Evolutionary conservation across 2,329 filamentous ascomycete genomes (phyloP), one percentile per base, ranked within the genome.

Genomic region (Colletotrichum sp.): DNA sequence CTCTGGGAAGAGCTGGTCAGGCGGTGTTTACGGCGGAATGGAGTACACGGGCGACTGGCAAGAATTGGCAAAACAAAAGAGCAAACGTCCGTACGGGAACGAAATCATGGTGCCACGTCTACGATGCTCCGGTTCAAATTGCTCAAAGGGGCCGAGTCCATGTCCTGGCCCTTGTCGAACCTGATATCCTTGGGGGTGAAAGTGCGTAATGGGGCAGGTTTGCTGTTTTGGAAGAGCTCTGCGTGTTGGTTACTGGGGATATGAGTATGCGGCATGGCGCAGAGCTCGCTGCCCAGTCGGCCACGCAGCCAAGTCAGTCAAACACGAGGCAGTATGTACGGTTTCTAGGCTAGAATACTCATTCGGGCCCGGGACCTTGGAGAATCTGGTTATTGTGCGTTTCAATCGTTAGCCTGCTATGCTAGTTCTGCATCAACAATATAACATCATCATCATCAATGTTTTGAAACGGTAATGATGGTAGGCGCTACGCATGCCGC

Each of bases 361-460:
- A 15, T 36, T 61, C 32, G 32, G 57, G 70, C 64, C 49, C 63
- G 44, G 69, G 63, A 70, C 34, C 61, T 63, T 39, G 73, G 63
- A 52, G 44, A 76, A 72, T 68, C 63, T 76, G 73, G 36, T 72
- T 75, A 68, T 72, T 68, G 32, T 61, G 68, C 34, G 55, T 59
- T 76, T 72, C 63, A 68, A 76, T 73, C 64, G 57, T 69, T 76
- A 76, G 73, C 69, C 73, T 72, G 39, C 39, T 72, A 49, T 72
- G 55, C 52, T 75, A 75, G 69, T 49, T 67, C 22, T 59, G 69
- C 69, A 66, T 57, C 36, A 72, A n/a, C 57, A 64, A 32, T 29
- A 68, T 27, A 16, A 66, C 36, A 72, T 68, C 22, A 39, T 32
- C 39, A 72, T 12, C 8, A 39, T 61, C 34, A 61, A 44, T 8